phyloP scores from a whole-genome alignment of 2,329 filamentous ascomycete species.

The Aspergillus pseudonomiae region DNA sequence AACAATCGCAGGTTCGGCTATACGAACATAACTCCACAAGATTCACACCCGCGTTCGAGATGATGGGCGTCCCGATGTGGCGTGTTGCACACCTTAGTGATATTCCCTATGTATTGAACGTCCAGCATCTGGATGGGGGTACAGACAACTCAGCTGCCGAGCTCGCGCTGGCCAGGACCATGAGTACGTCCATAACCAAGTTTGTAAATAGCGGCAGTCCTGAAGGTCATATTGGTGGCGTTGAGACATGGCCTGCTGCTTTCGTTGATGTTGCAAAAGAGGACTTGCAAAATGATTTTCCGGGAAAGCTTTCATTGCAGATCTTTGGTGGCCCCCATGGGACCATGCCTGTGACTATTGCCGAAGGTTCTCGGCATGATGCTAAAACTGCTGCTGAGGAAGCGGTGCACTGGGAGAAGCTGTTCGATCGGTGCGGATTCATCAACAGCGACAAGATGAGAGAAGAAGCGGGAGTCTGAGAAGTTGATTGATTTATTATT shows the following conservation, averaged over 20 bases:
- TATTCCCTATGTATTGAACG: slow-evolving; percentile 36
- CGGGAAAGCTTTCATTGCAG: slow-evolving; percentile 9
- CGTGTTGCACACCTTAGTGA: slow-evolving; percentile 38
- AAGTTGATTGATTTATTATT: no score
- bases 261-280: background rate
- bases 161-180: slow-evolving; percentile 4
- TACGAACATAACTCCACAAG: slow-evolving; percentile 36
- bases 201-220: slow-evolving; percentile 7
- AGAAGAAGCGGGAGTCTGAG: slow-evolving; percentile 12
- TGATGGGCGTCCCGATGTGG: slow-evolving; percentile 39
- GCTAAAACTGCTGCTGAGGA: slow-evolving; percentile 1
- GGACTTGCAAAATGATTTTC: background rate
- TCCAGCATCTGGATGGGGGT: slow-evolving; percentile 10
- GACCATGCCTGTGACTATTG: background rate
- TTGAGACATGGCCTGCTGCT: slow-evolving; percentile 7
- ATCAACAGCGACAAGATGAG: slow-evolving; percentile 17
- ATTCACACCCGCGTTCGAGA: slow-evolving; percentile 27
- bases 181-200: slow-evolving; percentile 15
- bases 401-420: slow-evolving; percentile 10
- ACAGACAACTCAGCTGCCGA: slow-evolving; percentile 20
- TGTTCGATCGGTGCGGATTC: slow-evolving; percentile 16
- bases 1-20: slow-evolving; percentile 22
- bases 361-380: background rate
- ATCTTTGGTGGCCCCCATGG: slow-evolving; percentile 13
- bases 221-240: background rate